Conservation (phyloP, 371 early-diverging fungal genomes). For the Mortierella sp. region DNA sequence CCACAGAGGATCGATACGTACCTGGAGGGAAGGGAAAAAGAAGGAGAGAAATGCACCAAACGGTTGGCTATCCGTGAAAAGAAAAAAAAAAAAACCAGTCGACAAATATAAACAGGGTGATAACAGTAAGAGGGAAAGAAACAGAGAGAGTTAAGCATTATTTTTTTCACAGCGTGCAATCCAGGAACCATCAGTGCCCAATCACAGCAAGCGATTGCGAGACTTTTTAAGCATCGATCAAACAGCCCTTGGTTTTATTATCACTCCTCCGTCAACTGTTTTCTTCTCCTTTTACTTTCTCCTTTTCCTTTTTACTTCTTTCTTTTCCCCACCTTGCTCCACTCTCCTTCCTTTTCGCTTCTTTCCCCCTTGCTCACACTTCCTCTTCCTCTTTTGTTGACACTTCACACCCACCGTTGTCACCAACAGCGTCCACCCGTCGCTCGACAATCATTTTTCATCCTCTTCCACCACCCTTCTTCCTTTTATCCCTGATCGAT, state of each 20-base stretch:
- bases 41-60: background rate
- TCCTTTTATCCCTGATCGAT: background rate
- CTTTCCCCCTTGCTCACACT: background rate
- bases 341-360: background rate
- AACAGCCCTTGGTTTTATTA: background rate
- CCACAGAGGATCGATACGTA: background rate
- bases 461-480: background rate
- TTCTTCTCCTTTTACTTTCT: background rate
- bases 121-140: too few species aligned
- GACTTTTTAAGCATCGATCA: background rate
- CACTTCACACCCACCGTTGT: background rate
- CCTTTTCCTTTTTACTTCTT: background rate
- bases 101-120: background rate
- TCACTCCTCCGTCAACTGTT: background rate
- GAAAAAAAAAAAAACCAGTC: background rate
- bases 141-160: background rate
- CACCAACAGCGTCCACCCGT: too few species aligned
- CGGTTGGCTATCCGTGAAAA: constrained; percentile 2
- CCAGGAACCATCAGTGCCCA: constrained; percentile 7
- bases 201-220: background rate
- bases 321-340: background rate
- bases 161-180: background rate
- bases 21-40: too few species aligned
- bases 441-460: background rate
- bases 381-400: background rate